Conservation (phyloP, 2,329 filamentous ascomycete genomes). For the Neoscytalidium dimidiatum region DNA sequence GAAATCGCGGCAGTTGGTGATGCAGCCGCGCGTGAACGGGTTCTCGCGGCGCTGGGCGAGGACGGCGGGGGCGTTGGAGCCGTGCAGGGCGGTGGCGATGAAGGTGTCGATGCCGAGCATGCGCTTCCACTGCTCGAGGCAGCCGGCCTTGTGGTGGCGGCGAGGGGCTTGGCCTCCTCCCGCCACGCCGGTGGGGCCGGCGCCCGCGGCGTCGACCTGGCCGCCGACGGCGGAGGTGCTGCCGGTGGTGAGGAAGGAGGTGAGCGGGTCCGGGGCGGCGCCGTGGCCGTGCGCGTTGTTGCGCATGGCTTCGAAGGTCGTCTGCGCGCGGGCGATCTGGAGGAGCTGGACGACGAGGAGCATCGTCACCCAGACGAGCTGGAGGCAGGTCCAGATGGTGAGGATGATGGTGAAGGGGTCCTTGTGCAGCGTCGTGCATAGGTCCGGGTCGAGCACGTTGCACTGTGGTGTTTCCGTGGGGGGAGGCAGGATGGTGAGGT, state of each 20-base stretch:
- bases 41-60: conserved; percentile 62
- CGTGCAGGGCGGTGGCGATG: conserved; percentile 82
- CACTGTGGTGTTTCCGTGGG: conserved; percentile 48
- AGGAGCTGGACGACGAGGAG: conserved; percentile 90
- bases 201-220: conserved; percentile 57
- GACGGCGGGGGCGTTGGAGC: conserved; percentile 59
- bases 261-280: conserved; percentile 58
- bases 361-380: conserved; percentile 97
- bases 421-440: conserved; percentile 76
- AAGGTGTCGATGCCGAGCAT: conserved; percentile 92
- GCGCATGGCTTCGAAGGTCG: conserved; percentile 96
- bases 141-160: conserved; percentile 63
- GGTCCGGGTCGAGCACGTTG: conserved; percentile 68
- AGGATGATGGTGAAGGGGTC: conserved; percentile 84
- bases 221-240: conserved; percentile 66
- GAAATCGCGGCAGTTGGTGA: conserved; percentile 95
- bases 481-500: conserved; percentile 57
- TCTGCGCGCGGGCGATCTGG: conserved; percentile 89
- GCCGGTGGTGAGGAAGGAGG: conserved; percentile 74
- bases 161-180: conserved; percentile 58
- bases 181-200: conserved; percentile 54
- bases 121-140: conserved; percentile 77
- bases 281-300: conserved; percentile 65
- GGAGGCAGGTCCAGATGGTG: conserved; percentile 75
- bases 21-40: conserved; percentile 78